phyloP scores from a whole-genome alignment of 1,284 basidiomycete genomes.

The Coniferiporia weirii region DNA sequence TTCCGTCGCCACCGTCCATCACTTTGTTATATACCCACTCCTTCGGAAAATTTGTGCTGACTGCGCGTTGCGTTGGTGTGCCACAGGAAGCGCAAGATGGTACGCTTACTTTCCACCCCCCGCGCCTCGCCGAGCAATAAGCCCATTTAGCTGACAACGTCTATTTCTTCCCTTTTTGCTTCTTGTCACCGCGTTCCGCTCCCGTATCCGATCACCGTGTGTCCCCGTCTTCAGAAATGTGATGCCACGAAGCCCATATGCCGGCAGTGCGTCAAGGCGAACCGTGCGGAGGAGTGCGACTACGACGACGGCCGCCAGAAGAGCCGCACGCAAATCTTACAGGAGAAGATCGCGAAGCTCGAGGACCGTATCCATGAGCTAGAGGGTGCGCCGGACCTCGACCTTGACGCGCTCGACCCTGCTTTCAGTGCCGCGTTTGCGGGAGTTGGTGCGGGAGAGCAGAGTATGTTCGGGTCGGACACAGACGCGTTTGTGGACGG shows the following conservation, averaged over 20 bases:
- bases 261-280: constrained; percentile 51
- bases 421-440: not conserved
- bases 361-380: constrained; percentile 52
- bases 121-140: constrained; percentile 14
- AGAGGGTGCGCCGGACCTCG: constrained; percentile 28
- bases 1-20: not conserved
- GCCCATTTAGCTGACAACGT: not conserved
- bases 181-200: no score
- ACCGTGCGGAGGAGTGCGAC: constrained; percentile 46
- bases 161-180: not conserved
- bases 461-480: not conserved
- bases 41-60: no score
- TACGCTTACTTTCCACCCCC: constrained; percentile 28
- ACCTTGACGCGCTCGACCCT: not conserved
- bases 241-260: constrained; percentile 54
- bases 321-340: constrained; percentile 54
- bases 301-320: constrained; percentile 60
- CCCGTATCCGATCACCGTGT: no score
- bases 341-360: constrained; percentile 49
- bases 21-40: no score
- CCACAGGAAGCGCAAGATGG: constrained; percentile 52
- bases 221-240: constrained; percentile 41
- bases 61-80: not conserved
- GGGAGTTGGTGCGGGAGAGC: not conserved
- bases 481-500: not conserved